phyloP scores from a whole-genome alignment of 139 green algal genomes.

The Picochlorum sp. region DNA sequence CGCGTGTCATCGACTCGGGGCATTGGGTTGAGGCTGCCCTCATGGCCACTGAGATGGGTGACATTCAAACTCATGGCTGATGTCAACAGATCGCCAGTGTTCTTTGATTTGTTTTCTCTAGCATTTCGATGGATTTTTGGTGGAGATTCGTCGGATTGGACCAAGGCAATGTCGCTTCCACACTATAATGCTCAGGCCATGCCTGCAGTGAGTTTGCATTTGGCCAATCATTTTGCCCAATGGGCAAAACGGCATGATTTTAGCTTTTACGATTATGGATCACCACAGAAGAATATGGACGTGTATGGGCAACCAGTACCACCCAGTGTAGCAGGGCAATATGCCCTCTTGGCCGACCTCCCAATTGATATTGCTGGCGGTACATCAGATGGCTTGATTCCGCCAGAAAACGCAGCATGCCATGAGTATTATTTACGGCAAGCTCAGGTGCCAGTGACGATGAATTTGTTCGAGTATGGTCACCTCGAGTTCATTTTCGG shows the following conservation, averaged over 20 bases:
- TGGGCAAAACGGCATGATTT: conserved; percentile 43
- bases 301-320: conserved; percentile 50
- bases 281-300: conserved; percentile 35
- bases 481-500: conserved; percentile 89
- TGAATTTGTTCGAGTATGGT: conserved; percentile 26
- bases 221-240: conserved; percentile 38
- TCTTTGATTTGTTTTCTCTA: conserved; percentile 38
- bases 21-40: conserved; percentile 59
- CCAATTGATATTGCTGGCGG: conserved; percentile 84
- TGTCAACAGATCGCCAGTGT: conserved; percentile 46
- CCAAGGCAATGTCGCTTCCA: conserved; percentile 71
- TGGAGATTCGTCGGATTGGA: conserved; percentile 73
- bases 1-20: conserved; percentile 1
- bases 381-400: conserved; percentile 68
- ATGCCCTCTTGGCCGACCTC: conserved; percentile 54
- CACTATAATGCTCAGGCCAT: conserved; percentile 81
- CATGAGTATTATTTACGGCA: conserved; percentile 55
- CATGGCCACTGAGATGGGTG: conserved; percentile 43
- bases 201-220: conserved; percentile 71
- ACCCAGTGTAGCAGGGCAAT: conserved; percentile 68
- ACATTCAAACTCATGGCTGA: conserved; percentile 52
- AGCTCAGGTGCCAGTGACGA: conserved; percentile 32
- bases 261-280: conserved; percentile 80
- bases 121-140: conserved; percentile 28
- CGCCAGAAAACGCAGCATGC: conserved; percentile 38